phyloP scores from a whole-genome alignment of 805 yeast species.

The Kodamaea kakaduensis region DNA sequence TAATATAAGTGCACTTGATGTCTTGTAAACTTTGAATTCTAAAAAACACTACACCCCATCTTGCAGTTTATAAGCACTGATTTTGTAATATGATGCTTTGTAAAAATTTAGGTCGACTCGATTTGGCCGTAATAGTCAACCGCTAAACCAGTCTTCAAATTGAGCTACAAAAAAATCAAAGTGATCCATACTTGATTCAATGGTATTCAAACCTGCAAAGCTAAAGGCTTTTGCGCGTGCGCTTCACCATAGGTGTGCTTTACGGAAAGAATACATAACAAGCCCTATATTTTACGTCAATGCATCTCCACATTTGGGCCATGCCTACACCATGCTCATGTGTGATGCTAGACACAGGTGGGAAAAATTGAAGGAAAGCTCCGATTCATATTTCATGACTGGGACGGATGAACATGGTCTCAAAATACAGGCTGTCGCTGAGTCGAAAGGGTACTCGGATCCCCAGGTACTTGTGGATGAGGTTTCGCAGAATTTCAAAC shows the following conservation, averaged over 20 bases:
- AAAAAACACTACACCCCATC: too few species aligned
- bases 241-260: background rate
- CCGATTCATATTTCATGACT: slow-evolving; percentile 57
- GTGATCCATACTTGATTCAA: too few species aligned
- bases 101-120: too few species aligned
- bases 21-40: too few species aligned
- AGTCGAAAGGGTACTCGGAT: slow-evolving; percentile 34
- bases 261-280: slow-evolving; percentile 41
- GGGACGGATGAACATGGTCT: slow-evolving; percentile 98
- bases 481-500: slow-evolving; percentile 59
- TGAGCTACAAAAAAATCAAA: too few species aligned
- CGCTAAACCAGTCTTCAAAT: too few species aligned
- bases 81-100: too few species aligned
- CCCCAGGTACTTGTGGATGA: slow-evolving; percentile 71
- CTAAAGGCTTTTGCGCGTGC: slow-evolving; percentile 1
- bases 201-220: too few species aligned
- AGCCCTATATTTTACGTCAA: slow-evolving; percentile 96
- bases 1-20: too few species aligned
- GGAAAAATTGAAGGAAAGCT: slow-evolving; percentile 43
- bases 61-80: too few species aligned
- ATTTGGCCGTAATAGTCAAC: too few species aligned
- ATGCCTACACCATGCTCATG: slow-evolving; percentile 79
- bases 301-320: slow-evolving; percentile 93
- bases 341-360: slow-evolving; percentile 79
- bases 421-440: slow-evolving; percentile 87